These are phyloP conservation scores for Leccinum olivaceopallidum DNA, from an alignment of 768 basidiomycete genomes.

Conservation along the genomic window DNA sequence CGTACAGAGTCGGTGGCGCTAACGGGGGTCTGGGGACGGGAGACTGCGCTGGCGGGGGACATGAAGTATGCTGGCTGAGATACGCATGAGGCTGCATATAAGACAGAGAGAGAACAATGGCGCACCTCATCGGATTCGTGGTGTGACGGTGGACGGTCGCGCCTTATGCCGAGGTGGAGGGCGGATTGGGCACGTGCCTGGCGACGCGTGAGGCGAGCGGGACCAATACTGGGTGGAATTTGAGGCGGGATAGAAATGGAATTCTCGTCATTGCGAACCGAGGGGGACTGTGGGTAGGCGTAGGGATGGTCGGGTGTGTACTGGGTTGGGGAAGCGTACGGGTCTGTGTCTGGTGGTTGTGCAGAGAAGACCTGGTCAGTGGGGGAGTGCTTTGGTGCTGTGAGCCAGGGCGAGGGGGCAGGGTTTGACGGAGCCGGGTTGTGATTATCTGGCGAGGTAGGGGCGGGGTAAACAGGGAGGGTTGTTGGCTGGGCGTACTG, in stretches of 20 bases:
- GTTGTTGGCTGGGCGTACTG: conserved; percentile 29
- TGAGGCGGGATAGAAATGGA: conserved; percentile 37
- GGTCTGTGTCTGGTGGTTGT: conserved; percentile 32
- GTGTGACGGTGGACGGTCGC: conserved; percentile 28
- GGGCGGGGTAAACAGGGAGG: conserved; percentile 34
- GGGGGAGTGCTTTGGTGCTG: conserved; percentile 8
- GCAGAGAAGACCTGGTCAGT: conserved; percentile 32
- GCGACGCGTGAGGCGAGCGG: conserved; percentile 49
- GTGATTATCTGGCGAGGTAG: conserved; percentile 31
- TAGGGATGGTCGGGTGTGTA: conserved; percentile 32
- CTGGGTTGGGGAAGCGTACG: conserved; percentile 29
- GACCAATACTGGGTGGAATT: conserved; percentile 53
- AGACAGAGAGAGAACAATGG: neutral
- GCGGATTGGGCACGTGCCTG: conserved; percentile 39
- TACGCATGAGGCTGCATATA: conserved; percentile 13
- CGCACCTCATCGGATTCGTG: conserved; percentile 33
- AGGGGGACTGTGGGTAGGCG: conserved; percentile 31
- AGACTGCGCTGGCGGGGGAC: conserved; percentile 35
- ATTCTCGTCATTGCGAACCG: conserved; percentile 30
- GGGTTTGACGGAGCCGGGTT: conserved; percentile 23
- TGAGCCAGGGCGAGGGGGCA: conserved; percentile 25
- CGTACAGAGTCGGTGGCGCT: conserved; percentile 34
- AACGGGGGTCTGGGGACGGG: conserved; percentile 42
- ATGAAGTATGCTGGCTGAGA: conserved; percentile 37
- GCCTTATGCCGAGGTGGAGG: conserved; percentile 35